Base-by-base conservation (phyloP, 1,139 yeast species). In the Pichia sp. region DNA sequence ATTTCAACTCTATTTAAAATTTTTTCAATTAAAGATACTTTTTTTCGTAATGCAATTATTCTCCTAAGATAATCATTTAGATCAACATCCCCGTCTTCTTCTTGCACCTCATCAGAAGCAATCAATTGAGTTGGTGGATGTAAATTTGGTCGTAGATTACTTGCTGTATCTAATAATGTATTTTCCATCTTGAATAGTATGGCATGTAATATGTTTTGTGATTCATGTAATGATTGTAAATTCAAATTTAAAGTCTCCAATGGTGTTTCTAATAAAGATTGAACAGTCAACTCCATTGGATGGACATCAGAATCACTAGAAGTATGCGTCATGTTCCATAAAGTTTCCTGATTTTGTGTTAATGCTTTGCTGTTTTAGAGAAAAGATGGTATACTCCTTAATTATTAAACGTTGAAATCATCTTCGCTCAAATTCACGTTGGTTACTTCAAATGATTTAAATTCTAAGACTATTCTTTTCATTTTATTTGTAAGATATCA, bases 251-350 rank as follows among this genome's bases (percentile, higher is more conserved):
- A 66, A 5, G 66, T 69, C 46, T 81, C 86, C 11, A 81, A 65
- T 0, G 84, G 76, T 0, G 77, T 76, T 44, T 79, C 80, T 13
- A 81, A 63, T 5, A 81, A 66, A 5, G 80, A 67, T 58, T 81
- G 86, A 0, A 83, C 84, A 0, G 80, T 73, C 28, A 79, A 67
- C 56, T 80, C 85, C 45, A 80, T 72, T 0, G 83, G 82, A 60
- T 80, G 84, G 59, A 57, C 76, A 11, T 25, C 16, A 28, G 44
- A 31, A 14, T 36, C 45, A 31, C 30, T 39, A 11, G 5, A 4
- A 11, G 5, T 22, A 7, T 9, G 14, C 5, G 30, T 5, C 46
- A 44, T 44, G 5, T 18, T 22, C 14, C 30, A 3, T 27, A 30
- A 19, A 42, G 28, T 29, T 29, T 29, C 13, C 31, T 29, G 31